Evolutionary conservation across 139 green algal genomes (phyloP).

Genomic region (Desmodesmus armatus): DNA sequence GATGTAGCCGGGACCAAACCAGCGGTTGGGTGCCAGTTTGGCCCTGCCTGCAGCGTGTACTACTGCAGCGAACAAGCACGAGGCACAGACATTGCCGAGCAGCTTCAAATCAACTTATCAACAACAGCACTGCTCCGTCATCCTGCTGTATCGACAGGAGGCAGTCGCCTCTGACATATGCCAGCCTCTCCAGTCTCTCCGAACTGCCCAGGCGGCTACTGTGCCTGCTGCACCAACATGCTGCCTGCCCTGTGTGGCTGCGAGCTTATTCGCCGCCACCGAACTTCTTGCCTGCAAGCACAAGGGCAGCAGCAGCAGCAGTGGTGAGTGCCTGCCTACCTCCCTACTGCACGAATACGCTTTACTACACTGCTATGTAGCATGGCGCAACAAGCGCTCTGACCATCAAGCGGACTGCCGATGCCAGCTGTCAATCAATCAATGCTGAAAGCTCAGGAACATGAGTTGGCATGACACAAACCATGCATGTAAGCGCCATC

Average conservation of each 20-base stretch:
- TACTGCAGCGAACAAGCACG: background rate
- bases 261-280: conserved; percentile 48
- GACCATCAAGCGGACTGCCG: no score
- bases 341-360: no score
- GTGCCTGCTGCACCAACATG: background rate
- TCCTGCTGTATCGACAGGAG: background rate
- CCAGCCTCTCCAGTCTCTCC: background rate
- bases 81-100: background rate
- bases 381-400: no score
- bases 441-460: no score
- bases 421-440: no score
- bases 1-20: background rate
- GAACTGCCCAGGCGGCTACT: background rate
- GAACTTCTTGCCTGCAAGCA: conserved; percentile 68
- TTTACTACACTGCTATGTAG: no score
- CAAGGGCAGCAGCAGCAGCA: conserved; percentile 31
- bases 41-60: background rate
- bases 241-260: background rate
- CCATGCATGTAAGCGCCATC: background rate
- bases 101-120: background rate
- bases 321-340: no score
- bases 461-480: no score
- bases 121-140: background rate
- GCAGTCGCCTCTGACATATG: background rate
- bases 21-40: no score